These are phyloP conservation scores for Macroventuria anomochaeta DNA, from an alignment of 2,329 filamentous ascomycete genomes.

Conservation along the genomic window DNA sequence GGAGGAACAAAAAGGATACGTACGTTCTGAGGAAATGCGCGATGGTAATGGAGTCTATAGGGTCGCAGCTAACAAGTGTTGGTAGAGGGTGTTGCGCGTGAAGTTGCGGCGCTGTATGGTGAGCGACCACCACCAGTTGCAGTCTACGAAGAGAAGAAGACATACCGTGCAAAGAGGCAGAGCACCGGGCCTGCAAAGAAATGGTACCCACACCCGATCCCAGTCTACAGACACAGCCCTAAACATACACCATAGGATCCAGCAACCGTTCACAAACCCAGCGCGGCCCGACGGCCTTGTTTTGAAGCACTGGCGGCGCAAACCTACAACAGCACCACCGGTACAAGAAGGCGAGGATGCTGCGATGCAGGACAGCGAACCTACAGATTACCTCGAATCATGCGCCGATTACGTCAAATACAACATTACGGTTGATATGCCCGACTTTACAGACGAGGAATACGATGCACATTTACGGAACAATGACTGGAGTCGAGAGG, in stretches of 20 bases:
- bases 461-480: constrained; percentile 78
- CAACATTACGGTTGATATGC: constrained; percentile 80
- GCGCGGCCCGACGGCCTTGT: constrained; percentile 75
- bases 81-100: constrained; percentile 49
- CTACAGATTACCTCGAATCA: constrained; percentile 50
- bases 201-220: constrained; percentile 32
- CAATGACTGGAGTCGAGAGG: constrained; percentile 85
- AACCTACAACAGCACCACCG: constrained; percentile 49
- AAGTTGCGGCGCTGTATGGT: constrained; percentile 51
- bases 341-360: constrained; percentile 42
- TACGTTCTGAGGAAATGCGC: constrained; percentile 42
- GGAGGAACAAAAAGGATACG: constrained; percentile 61
- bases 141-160: constrained; percentile 50
- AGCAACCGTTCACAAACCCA: constrained; percentile 73
- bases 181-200: constrained; percentile 49
- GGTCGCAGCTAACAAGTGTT: neutral
- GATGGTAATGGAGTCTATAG: neutral
- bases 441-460: constrained; percentile 84
- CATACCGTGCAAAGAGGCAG: constrained; percentile 48
- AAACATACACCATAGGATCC: constrained; percentile 31
- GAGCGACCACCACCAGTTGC: constrained; percentile 51
- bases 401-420: constrained; percentile 78
- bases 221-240: neutral
- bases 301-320: constrained; percentile 81
- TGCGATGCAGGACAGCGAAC: constrained; percentile 46